Evolutionary conservation across 768 basidiomycete genomes (phyloP).

Genomic region (Macrolepiota fuliginosa): DNA sequence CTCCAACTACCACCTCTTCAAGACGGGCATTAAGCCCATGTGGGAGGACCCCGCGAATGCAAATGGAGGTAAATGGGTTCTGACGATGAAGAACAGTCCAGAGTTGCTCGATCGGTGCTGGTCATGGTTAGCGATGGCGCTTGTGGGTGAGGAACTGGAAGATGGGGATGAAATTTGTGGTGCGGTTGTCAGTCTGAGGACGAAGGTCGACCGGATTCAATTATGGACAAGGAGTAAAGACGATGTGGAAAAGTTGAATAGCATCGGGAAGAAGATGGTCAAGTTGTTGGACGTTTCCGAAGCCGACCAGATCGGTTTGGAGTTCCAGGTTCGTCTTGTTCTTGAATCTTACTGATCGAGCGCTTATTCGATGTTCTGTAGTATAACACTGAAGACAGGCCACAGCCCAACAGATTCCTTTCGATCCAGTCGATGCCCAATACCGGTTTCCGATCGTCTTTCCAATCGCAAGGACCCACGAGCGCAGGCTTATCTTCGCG

Average conservation of each 20-base stretch:
- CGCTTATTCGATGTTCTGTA: constrained; percentile 23
- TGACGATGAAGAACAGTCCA: constrained; percentile 88
- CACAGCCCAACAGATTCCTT: constrained; percentile 78
- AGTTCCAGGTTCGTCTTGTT: constrained; percentile 72
- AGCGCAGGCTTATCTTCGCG: constrained; percentile 23
- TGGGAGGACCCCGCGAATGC: constrained; percentile 96
- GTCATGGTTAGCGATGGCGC: constrained; percentile 87
- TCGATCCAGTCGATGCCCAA: constrained; percentile 70
- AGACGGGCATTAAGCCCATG: constrained; percentile 93
- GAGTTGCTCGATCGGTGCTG: constrained; percentile 81
- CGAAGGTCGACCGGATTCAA: constrained; percentile 88
- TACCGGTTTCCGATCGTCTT: constrained; percentile 66
- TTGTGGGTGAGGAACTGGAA: constrained; percentile 82
- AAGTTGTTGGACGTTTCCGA: constrained; percentile 84
- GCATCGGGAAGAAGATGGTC: constrained; percentile 79
- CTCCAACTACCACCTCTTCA: constrained; percentile 95
- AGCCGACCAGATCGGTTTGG: constrained; percentile 79
- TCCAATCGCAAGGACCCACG: constrained; percentile 34
- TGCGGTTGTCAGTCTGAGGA: constrained; percentile 83
- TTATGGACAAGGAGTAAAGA: constrained; percentile 87
- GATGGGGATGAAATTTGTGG: constrained; percentile 77
- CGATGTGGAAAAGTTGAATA: constrained; percentile 81
- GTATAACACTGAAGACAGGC: constrained; percentile 89
- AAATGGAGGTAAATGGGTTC: constrained; percentile 91
- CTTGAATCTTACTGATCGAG: constrained; percentile 18